phyloP scores from a whole-genome alignment of 73 alveolate species.

The Paramecium tetraurelia region DNA sequence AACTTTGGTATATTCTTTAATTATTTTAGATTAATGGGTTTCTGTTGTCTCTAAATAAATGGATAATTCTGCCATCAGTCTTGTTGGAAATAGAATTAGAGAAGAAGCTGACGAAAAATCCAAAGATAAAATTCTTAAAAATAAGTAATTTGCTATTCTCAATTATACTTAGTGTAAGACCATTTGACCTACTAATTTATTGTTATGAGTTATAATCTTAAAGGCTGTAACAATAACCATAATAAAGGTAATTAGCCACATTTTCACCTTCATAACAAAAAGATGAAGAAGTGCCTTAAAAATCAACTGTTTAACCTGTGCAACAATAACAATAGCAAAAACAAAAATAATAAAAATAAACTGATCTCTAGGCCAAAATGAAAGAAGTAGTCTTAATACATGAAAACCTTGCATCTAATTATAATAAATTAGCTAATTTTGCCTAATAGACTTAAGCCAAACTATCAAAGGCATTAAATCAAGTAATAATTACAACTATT shows the following conservation, averaged over 20 bases:
- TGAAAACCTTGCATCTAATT: background rate
- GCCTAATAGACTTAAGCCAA: background rate
- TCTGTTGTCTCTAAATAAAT: background rate
- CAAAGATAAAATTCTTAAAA: conserved; percentile 2
- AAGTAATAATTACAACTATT: background rate
- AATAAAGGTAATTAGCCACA: background rate
- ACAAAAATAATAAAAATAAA: background rate
- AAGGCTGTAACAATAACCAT: background rate
- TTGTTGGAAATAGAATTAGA: conserved; percentile 2
- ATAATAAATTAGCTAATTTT: background rate
- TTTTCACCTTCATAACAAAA: background rate
- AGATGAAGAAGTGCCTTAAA: background rate
- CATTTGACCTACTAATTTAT: background rate
- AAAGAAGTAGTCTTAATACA: background rate
- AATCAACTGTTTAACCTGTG: background rate
- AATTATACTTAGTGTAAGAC: background rate
- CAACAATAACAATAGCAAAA: background rate
- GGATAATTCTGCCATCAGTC: conserved; percentile 36
- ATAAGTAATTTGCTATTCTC: background rate
- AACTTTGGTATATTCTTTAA: background rate
- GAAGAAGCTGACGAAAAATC: background rate
- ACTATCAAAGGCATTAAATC: background rate
- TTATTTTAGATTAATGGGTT: conserved; percentile 1
- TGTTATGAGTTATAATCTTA: background rate
- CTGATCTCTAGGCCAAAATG: background rate